These are phyloP conservation scores for Lachancea lanzarotensis DNA, from an alignment of 805 yeast genomes.

Conservation along the genomic window DNA sequence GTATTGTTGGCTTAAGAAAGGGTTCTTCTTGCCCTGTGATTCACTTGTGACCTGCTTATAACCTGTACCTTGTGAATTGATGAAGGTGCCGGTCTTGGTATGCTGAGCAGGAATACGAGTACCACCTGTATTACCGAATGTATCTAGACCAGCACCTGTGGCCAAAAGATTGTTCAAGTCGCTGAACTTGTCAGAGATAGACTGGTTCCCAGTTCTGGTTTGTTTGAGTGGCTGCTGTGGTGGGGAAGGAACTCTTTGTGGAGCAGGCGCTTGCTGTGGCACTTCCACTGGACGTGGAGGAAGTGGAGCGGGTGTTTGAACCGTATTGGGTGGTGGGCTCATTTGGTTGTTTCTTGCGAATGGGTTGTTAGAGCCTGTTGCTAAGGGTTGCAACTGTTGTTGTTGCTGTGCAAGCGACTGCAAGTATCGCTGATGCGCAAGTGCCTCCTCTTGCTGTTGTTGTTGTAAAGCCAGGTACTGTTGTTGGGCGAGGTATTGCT, in stretches of 20 bases:
- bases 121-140: constrained; percentile 47
- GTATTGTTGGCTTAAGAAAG: constrained; percentile 55
- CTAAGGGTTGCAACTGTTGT: constrained; percentile 42
- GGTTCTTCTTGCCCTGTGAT: constrained; percentile 31
- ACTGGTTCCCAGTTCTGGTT: constrained; percentile 48
- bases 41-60: constrained; percentile 43
- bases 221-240: constrained; percentile 37
- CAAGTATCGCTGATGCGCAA: constrained; percentile 32
- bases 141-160: constrained; percentile 86
- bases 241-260: constrained; percentile 2
- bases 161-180: constrained; percentile 75
- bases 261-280: constrained; percentile 6
- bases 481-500: constrained; percentile 21
- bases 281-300: constrained; percentile 2
- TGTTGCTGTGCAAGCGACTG: constrained; percentile 35
- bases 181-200: constrained; percentile 51
- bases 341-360: constrained; percentile 42
- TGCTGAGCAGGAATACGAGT: constrained; percentile 86
- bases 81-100: constrained; percentile 71
- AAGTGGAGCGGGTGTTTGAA: constrained; percentile 9
- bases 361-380: constrained; percentile 74
- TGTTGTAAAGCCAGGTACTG: constrained; percentile 25
- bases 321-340: constrained; percentile 7
- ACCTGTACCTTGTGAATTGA: constrained; percentile 88
- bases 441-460: constrained; percentile 22